phyloP scores from a whole-genome alignment of 2,329 filamentous ascomycete species.

The Epichloe coenophiala region DNA sequence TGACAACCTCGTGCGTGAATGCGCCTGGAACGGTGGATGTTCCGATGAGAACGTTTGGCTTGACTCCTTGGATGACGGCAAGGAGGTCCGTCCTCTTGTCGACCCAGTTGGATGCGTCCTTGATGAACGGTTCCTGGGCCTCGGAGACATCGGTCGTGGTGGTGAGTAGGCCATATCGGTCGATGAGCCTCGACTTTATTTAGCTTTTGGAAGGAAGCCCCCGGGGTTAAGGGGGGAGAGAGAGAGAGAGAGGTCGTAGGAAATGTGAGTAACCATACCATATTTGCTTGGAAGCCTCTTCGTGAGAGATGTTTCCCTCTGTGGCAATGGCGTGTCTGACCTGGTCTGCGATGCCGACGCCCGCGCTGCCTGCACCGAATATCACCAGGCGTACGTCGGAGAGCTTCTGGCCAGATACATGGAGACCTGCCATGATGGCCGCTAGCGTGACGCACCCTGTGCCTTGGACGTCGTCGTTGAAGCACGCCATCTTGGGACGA shows the following conservation, averaged over 20 bases:
- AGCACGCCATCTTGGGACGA: conserved; percentile 60
- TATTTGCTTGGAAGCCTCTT: conserved; percentile 69
- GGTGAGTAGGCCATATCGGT: conserved; percentile 67
- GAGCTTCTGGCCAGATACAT: conserved; percentile 53
- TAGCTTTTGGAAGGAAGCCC: neutral
- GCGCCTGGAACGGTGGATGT: conserved; percentile 66
- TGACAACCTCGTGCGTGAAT: conserved; percentile 62
- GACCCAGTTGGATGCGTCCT: conserved; percentile 50
- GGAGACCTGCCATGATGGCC: conserved; percentile 62
- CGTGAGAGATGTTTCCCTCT: conserved; percentile 49
- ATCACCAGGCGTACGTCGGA: conserved; percentile 58
- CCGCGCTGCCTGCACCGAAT: conserved; percentile 72
- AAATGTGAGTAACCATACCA: conserved; percentile 36
- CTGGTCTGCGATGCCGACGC: conserved; percentile 76
- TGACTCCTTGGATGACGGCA: conserved; percentile 53
- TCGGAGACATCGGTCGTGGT: conserved; percentile 47
- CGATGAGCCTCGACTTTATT: conserved; percentile 47
- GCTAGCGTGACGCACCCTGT: conserved; percentile 80
- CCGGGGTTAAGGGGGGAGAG: too few relatives aligned
- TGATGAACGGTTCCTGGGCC: conserved; percentile 56
- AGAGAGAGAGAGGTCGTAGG: too few relatives aligned
- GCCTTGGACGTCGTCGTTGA: conserved; percentile 86
- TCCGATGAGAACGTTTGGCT: conserved; percentile 71
- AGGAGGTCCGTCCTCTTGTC: conserved; percentile 44
- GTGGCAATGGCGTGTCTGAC: conserved; percentile 65